Percentiles rank a stretch among this genome's conserved stretches.
Evolutionary conservation across 768 basidiomycete species (phyloP).

Genomic region (Tubosaeta sp.): DNA sequence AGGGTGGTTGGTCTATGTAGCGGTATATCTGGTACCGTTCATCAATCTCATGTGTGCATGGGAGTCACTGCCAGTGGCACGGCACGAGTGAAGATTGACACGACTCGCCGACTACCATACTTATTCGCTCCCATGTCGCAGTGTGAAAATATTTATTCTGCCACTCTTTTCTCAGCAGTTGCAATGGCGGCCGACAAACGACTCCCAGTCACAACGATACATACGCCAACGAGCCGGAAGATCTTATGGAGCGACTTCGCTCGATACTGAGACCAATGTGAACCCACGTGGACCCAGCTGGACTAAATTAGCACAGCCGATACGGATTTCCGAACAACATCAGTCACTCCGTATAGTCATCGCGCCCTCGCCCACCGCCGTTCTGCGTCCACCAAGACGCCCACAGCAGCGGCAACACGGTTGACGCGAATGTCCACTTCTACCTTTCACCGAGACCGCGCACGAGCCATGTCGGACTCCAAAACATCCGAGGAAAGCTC

Average conservation of each 20-base stretch:
- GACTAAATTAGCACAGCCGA: neutral
- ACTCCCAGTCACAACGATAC: neutral
- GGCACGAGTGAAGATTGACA: too few species aligned
- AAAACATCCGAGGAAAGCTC: conserved; percentile 1
- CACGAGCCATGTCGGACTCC: neutral
- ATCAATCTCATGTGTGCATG: too few species aligned
- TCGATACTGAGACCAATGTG: neutral
- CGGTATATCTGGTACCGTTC: too few species aligned
- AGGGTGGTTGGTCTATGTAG: too few species aligned
- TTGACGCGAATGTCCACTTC: neutral
- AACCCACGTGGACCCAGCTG: neutral
- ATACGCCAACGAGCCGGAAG: too few species aligned
- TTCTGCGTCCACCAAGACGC: neutral
- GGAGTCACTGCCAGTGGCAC: too few species aligned
- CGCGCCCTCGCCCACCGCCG: neutral
- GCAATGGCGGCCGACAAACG: too few species aligned
- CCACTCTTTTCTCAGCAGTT: too few species aligned
- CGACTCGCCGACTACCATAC: too few species aligned
- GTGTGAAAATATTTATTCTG: neutral
- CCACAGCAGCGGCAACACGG: neutral
- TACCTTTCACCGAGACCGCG: neutral
- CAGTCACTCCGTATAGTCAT: neutral
- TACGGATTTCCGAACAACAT: neutral
- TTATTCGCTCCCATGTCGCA: neutral
- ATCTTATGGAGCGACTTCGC: neutral